A percentile compares a stretch with the other conserved stretches of the same genome.
These are phyloP conservation scores for Rhodamnia argentea DNA, from an alignment of 345 rosid species.

Conservation along the genomic window DNA sequence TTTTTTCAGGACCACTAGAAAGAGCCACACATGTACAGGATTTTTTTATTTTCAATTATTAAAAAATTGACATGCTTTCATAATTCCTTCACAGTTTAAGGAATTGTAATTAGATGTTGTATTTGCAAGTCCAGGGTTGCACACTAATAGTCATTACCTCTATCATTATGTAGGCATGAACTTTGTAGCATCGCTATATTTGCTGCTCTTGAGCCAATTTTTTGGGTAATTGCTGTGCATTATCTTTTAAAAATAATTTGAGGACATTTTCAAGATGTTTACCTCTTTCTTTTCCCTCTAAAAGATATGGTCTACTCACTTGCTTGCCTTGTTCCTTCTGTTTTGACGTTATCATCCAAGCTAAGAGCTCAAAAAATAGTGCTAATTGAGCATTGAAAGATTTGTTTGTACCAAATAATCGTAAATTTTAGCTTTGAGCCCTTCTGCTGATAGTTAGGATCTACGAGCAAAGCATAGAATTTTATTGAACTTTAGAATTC, in stretches of 20 bases:
- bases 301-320: background rate
- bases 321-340: background rate
- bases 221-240: background rate
- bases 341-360: background rate
- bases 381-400: background rate
- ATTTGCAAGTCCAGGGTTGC: background rate
- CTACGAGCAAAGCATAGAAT: too few relatives aligned
- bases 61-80: background rate
- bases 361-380: background rate
- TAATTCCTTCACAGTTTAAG: too few relatives aligned
- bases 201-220: background rate
- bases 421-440: too few relatives aligned
- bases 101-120: background rate
- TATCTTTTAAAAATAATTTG: background rate
- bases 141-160: background rate
- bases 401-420: too few relatives aligned
- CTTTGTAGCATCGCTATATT: background rate
- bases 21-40: background rate
- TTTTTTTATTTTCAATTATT: too few relatives aligned
- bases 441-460: too few relatives aligned
- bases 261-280: background rate
- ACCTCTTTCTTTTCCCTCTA: background rate
- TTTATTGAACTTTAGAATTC: background rate
- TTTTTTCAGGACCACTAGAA: too few relatives aligned
- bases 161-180: background rate